Percentiles rank a stretch among this genome's conserved stretches.
These are phyloP conservation scores for Penicillium olsonii DNA, from an alignment of 2,329 filamentous ascomycete genomes.

Conservation along the genomic window DNA sequence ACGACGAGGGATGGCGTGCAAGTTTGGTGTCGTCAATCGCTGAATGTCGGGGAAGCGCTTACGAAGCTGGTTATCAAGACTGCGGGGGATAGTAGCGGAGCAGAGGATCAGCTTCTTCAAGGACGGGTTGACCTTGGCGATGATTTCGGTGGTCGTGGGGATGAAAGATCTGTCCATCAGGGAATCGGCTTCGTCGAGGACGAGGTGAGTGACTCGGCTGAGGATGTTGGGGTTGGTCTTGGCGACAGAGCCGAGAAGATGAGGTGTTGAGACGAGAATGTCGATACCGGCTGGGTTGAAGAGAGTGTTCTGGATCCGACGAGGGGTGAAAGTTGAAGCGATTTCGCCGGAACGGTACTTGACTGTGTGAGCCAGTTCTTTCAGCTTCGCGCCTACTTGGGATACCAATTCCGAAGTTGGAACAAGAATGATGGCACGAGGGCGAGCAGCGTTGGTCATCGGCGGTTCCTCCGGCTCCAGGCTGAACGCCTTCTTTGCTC, in stretches of 20 bases:
- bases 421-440: slow-evolving; percentile 81
- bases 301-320: slow-evolving; percentile 79
- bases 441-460: slow-evolving; percentile 71
- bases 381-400: slow-evolving; percentile 80
- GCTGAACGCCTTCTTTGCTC: slow-evolving; percentile 58
- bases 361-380: slow-evolving; percentile 76
- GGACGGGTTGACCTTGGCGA: slow-evolving; percentile 79
- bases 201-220: slow-evolving; percentile 82
- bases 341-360: slow-evolving; percentile 86
- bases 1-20: slow-evolving; percentile 91
- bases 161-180: slow-evolving; percentile 92
- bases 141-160: slow-evolving; percentile 75
- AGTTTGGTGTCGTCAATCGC: slow-evolving; percentile 88
- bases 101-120: slow-evolving; percentile 86
- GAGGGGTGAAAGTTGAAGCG: slow-evolving; percentile 73
- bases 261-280: slow-evolving; percentile 82
- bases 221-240: slow-evolving; percentile 89
- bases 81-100: slow-evolving; percentile 91
- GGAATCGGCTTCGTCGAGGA: slow-evolving; percentile 95
- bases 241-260: slow-evolving; percentile 83
- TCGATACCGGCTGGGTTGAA: slow-evolving; percentile 83
- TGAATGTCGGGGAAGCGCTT: slow-evolving; percentile 78
- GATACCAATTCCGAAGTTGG: slow-evolving; percentile 89
- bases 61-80: slow-evolving; percentile 81
- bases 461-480: slow-evolving; percentile 62